These are phyloP conservation scores for Xeromyces bisporus DNA, from an alignment of 495 filamentous ascomycete species.

Conservation along the genomic window DNA sequence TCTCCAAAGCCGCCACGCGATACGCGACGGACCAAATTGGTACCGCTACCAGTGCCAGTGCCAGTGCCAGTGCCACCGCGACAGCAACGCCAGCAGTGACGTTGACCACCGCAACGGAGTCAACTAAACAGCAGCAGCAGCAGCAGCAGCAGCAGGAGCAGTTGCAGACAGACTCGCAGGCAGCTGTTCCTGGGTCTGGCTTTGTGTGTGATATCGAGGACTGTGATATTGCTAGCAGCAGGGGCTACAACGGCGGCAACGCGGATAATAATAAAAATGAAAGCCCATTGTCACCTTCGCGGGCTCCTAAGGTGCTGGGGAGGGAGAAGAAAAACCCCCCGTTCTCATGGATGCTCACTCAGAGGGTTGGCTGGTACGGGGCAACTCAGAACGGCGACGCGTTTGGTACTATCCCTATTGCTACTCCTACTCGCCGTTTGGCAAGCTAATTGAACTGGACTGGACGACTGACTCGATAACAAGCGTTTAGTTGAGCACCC, in stretches of 20 bases:
- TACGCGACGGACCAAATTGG: slow-evolving; percentile 10
- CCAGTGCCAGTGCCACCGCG: slow-evolving; percentile 1
- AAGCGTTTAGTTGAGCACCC: slow-evolving; percentile 51
- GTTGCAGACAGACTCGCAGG: slow-evolving; percentile 1
- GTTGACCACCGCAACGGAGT: no score
- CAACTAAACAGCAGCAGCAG: slow-evolving; percentile 2
- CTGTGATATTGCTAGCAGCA: slow-evolving; percentile 3
- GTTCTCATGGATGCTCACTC: slow-evolving; percentile 17
- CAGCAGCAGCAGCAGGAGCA: slow-evolving; percentile 3
- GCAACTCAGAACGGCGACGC: slow-evolving; percentile 3
- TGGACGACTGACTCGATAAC: slow-evolving; percentile 35
- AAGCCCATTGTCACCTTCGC: background rate
- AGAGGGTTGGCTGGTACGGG: slow-evolving; percentile 1
- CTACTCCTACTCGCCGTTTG: slow-evolving; percentile 1
- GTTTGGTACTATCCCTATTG: slow-evolving; percentile 15
- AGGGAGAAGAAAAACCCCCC: slow-evolving; percentile 17
- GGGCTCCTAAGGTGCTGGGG: slow-evolving; percentile 27
- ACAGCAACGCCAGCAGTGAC: no score
- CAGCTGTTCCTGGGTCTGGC: slow-evolving; percentile 3
- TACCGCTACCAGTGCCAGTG: no score
- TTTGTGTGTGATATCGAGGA: slow-evolving; percentile 21
- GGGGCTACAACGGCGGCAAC: background rate
- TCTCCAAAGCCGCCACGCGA: slow-evolving; percentile 18
- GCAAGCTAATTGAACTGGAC: background rate
- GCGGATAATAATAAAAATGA: background rate